A percentile compares a stretch with the other conserved stretches of the same genome.
Evolutionary conservation across 31 red algal species (phyloP).

Genomic region (Endocladia muricata): DNA sequence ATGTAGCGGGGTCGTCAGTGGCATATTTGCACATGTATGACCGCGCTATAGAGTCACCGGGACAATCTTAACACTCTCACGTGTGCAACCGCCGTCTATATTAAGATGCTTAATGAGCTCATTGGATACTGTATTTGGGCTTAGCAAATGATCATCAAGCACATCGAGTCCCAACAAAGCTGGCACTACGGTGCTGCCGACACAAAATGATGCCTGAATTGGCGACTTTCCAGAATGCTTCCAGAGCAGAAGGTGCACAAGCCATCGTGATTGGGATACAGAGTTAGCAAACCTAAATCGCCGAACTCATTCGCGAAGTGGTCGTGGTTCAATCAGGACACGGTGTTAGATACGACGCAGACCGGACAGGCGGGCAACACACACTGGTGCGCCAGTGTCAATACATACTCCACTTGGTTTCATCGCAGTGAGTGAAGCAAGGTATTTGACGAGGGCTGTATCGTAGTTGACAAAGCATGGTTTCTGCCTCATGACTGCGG

Average conservation of each 20-base stretch:
- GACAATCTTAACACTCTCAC: too few relatives aligned
- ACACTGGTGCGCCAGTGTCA: too few relatives aligned
- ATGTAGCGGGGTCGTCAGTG: neutral
- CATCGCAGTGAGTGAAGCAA: too few relatives aligned
- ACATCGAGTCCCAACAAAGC: neutral
- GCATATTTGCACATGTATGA: neutral
- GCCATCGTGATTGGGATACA: neutral
- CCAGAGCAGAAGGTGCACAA: neutral
- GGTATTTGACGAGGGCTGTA: too few relatives aligned
- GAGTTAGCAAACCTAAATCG: neutral
- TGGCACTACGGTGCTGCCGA: neutral
- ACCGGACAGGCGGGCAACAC: too few relatives aligned
- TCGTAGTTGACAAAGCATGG: too few relatives aligned
- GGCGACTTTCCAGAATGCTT: neutral
- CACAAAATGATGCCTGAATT: neutral
- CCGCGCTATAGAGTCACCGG: neutral
- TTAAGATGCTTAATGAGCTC: neutral
- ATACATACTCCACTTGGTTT: too few relatives aligned
- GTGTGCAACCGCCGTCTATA: neutral
- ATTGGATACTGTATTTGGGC: neutral
- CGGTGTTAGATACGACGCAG: too few relatives aligned
- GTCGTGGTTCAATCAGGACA: too few relatives aligned
- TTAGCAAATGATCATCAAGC: neutral
- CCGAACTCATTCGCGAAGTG: neutral
- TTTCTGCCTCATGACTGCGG: too few relatives aligned